A percentile compares a stretch with the other conserved stretches of the same genome.
Conservation (phyloP, 2,329 filamentous ascomycete genomes). For the Xenosphaeropsis pyriputrescens region DNA sequence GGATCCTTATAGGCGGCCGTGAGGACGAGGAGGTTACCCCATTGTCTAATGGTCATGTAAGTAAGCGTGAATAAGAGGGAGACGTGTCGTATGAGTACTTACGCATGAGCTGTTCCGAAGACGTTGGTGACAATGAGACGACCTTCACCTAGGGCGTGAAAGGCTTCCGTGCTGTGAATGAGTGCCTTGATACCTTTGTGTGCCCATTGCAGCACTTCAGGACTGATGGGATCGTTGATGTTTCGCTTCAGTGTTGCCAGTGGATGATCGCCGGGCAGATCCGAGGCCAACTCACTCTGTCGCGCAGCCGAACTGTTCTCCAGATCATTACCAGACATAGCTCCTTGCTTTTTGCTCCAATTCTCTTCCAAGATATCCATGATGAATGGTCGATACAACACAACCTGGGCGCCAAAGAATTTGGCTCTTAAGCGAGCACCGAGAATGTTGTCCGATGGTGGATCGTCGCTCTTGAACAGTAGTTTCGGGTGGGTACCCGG, state of each 20-base stretch:
- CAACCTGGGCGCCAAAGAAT: slow-evolving; percentile 84
- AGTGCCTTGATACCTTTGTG: slow-evolving; percentile 42
- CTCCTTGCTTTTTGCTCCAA: slow-evolving; percentile 21
- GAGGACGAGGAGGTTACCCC: slow-evolving; percentile 87
- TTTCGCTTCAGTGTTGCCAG: no score
- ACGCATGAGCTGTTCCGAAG: slow-evolving; percentile 92
- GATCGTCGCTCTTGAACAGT: slow-evolving; percentile 34
- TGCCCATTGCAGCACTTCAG: slow-evolving; percentile 30
- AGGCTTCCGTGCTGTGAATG: slow-evolving; percentile 73
- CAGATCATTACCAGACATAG: no score
- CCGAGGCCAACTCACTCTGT: no score
- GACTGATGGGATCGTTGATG: slow-evolving; percentile 22
- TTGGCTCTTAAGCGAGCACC: slow-evolving; percentile 77
- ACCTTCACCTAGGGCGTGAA: slow-evolving; percentile 49
- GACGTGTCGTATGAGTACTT: slow-evolving; percentile 28
- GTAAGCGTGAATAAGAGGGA: no score
- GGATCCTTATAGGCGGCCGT: slow-evolving; percentile 63
- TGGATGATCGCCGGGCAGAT: no score
- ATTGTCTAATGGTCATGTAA: slow-evolving; percentile 44
- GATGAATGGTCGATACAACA: slow-evolving; percentile 71
- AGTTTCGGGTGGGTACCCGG: background rate
- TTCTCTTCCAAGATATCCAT: slow-evolving; percentile 25
- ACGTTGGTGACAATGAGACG: slow-evolving; percentile 85
- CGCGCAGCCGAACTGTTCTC: no score
- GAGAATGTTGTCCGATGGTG: slow-evolving; percentile 62